Evolutionary conservation across 1,284 basidiomycete species (phyloP).

Genomic region (Malassezia nana): DNA sequence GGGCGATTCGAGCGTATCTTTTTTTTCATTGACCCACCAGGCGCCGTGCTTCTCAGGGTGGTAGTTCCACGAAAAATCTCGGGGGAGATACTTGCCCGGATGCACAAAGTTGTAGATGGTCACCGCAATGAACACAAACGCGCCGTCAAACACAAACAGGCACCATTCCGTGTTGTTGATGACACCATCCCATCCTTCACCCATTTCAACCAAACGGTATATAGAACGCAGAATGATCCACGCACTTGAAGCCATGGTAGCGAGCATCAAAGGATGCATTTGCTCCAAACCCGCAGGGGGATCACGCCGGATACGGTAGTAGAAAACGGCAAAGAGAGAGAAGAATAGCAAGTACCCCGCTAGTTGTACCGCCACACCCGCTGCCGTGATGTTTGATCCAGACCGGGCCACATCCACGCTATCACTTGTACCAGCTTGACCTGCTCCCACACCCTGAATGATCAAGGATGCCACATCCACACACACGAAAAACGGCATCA

Average conservation of each 20-base stretch:
- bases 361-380: constrained; percentile 26
- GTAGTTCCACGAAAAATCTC: constrained; percentile 14
- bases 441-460: constrained; percentile 25
- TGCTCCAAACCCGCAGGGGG: background rate
- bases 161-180: constrained; percentile 26
- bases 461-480: constrained; percentile 24
- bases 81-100: constrained; percentile 20
- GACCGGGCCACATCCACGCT: background rate
- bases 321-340: constrained; percentile 17
- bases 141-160: constrained; percentile 22
- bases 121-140: constrained; percentile 18
- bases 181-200: constrained; percentile 23
- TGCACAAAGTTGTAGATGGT: constrained; percentile 19
- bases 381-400: constrained; percentile 22
- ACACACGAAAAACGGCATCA: constrained; percentile 28
- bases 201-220: constrained; percentile 29
- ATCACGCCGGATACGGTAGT: constrained; percentile 1
- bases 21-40: background rate
- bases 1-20: background rate
- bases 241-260: constrained; percentile 18
- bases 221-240: constrained; percentile 23
- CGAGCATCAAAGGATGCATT: constrained; percentile 12
- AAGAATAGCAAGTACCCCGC: constrained; percentile 23
- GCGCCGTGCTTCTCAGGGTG: constrained; percentile 6
- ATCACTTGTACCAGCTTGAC: constrained; percentile 21